phyloP scores from a whole-genome alignment of 192 early-diverging fungal genomes.

The Coemansia sp. region DNA sequence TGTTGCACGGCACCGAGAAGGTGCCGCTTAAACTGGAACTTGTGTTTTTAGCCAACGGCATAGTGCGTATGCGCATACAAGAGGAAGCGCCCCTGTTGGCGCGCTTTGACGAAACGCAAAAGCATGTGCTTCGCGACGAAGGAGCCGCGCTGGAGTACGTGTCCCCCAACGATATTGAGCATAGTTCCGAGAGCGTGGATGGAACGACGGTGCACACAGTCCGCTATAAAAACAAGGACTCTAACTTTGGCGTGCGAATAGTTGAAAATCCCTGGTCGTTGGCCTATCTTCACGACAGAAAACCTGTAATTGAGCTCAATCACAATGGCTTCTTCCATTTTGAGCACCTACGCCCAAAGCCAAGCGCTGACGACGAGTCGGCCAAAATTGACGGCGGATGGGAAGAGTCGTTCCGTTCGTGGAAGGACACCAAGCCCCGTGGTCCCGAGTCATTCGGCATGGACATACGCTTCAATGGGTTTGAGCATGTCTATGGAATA shows the following conservation, averaged over 20 bases:
- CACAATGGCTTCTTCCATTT: constrained; percentile 80
- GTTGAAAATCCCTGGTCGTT: constrained; percentile 49
- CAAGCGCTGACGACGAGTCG: constrained; percentile 50
- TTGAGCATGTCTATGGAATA: constrained; percentile 90
- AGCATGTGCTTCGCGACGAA: constrained; percentile 59
- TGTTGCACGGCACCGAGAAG: constrained; percentile 28
- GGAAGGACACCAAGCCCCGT: constrained; percentile 91
- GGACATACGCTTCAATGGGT: constrained; percentile 88
- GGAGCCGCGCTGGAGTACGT: constrained; percentile 30
- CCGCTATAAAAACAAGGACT: constrained; percentile 18
- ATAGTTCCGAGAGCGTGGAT: constrained; percentile 15
- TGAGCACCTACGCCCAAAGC: constrained; percentile 65
- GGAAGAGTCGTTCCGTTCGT: constrained; percentile 89
- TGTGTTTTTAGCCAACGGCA: constrained; percentile 60
- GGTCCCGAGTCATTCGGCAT: constrained; percentile 94
- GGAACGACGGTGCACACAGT: constrained; percentile 24
- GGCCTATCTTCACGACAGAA: constrained; percentile 32
- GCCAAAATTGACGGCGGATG: constrained; percentile 65
- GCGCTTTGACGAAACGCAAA: constrained; percentile 70
- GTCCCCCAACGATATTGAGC: constrained; percentile 21
- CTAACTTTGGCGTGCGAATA: constrained; percentile 37
- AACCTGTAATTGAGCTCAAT: constrained; percentile 74
- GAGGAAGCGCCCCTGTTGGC: constrained; percentile 68
- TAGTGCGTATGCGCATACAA: constrained; percentile 63
- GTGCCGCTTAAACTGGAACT: constrained; percentile 51